Conservation (phyloP, 331 rosid genomes). For the Rosa hybrid region DNA sequence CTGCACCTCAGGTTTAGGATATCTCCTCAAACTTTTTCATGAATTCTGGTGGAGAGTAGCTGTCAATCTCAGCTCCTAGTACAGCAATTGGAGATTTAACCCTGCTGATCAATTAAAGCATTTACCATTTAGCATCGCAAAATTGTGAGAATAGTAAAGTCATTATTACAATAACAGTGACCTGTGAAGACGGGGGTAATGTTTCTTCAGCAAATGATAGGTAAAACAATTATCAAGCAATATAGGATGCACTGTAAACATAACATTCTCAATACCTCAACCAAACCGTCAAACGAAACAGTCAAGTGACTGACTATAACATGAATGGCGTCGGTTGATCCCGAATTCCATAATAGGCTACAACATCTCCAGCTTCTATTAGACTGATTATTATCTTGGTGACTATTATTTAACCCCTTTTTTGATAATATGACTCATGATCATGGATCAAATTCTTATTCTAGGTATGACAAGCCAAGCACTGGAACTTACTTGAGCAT, state of each 20-base stretch:
- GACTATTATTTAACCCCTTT: background rate
- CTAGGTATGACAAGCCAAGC: background rate
- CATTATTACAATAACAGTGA: too few species aligned
- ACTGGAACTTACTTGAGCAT: background rate
- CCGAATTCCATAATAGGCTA: background rate
- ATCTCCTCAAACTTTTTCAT: conserved; percentile 34
- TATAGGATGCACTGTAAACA: background rate
- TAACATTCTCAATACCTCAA: background rate
- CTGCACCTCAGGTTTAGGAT: background rate
- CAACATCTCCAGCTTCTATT: background rate
- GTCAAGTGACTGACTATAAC: background rate
- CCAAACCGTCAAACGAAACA: background rate
- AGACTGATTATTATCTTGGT: background rate
- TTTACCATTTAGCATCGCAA: too few species aligned
- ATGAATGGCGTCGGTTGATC: background rate
- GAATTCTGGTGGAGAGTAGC: conserved; percentile 45
- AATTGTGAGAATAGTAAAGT: too few species aligned
- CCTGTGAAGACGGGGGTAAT: too few species aligned
- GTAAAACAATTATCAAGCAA: background rate
- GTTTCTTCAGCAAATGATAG: background rate
- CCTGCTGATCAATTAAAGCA: too few species aligned
- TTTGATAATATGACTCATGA: background rate
- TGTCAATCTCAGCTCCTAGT: conserved; percentile 45
- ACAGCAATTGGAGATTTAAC: too few species aligned
- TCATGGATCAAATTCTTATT: background rate